phyloP scores from a whole-genome alignment of 345 rosid genomes.

The Brassica cretica region DNA sequence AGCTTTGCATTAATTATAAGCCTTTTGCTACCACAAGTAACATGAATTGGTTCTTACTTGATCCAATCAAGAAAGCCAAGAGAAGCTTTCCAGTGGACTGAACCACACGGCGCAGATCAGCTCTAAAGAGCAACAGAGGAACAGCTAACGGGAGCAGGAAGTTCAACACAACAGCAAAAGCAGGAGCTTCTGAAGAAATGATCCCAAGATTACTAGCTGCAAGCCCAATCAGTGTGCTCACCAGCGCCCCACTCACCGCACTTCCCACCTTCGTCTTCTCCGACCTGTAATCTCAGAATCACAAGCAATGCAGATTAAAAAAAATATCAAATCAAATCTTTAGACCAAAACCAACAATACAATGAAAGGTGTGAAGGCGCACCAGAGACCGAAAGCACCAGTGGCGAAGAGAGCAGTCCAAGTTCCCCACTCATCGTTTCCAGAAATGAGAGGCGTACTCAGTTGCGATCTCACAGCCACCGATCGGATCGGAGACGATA shows the following conservation, averaged over 20 bases:
- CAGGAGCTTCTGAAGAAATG: conserved; percentile 68
- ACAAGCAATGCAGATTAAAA: too few relatives aligned
- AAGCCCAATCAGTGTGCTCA: conserved; percentile 81
- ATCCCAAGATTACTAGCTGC: conserved; percentile 78
- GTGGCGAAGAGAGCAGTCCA: conserved; percentile 83
- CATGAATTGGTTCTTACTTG: conserved; percentile 46
- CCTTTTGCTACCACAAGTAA: neutral
- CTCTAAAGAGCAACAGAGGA: conserved; percentile 78
- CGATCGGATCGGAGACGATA: conserved; percentile 34
- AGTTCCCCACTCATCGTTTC: conserved; percentile 76
- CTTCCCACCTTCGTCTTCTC: conserved; percentile 87
- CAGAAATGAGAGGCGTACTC: conserved; percentile 61
- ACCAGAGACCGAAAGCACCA: conserved; percentile 88
- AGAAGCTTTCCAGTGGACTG: conserved; percentile 77
- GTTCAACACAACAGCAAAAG: conserved; percentile 61
- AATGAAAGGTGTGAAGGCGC: neutral
- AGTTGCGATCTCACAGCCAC: conserved; percentile 56
- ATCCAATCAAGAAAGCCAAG: conserved; percentile 73
- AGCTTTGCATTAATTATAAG: neutral
- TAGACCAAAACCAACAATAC: conserved; percentile 1
- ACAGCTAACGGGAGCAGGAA: conserved; percentile 77
- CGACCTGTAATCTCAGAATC: conserved; percentile 66
- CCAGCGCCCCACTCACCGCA: conserved; percentile 78
- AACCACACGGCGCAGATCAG: conserved; percentile 70
- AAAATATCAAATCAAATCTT: neutral